Percentiles rank a stretch among this genome's conserved stretches.
These are phyloP conservation scores for Acer negundo DNA, from an alignment of 345 rosid genomes.

Conservation along the genomic window DNA sequence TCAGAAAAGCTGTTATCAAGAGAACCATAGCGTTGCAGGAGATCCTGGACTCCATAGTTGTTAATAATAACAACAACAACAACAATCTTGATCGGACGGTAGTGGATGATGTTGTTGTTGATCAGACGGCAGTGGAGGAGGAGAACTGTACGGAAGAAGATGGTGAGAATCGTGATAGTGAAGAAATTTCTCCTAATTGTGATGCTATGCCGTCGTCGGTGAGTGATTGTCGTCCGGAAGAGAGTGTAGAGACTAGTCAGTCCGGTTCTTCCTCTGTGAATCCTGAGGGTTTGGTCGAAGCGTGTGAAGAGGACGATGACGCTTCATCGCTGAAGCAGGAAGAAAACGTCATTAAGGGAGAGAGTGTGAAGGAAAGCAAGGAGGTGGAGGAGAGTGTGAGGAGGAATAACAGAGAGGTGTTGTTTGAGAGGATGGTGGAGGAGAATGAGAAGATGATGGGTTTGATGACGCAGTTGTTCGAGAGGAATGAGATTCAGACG, in stretches of 20 bases:
- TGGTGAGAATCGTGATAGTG: background rate
- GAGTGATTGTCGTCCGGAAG: constrained; percentile 13
- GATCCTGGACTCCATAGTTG: constrained; percentile 40
- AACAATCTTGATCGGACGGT: background rate
- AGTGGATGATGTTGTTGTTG: background rate
- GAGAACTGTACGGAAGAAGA: background rate
- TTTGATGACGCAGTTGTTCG: constrained; percentile 45
- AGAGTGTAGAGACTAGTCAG: background rate
- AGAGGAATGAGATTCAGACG: constrained; percentile 54
- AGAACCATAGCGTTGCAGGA: constrained; percentile 64
- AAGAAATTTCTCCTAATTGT: background rate
- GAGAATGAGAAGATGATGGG: constrained; percentile 65
- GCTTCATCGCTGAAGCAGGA: background rate
- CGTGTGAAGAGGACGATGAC: constrained; percentile 13
- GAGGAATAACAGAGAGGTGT: constrained; percentile 30
- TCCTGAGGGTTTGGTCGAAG: constrained; percentile 9
- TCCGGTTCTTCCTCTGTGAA: constrained; percentile 24
- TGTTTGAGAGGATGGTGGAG: constrained; percentile 50
- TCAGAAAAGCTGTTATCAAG: constrained; percentile 50
- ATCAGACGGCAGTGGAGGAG: constrained; percentile 1
- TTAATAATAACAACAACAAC: background rate
- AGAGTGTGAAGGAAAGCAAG: background rate
- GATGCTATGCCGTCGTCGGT: background rate
- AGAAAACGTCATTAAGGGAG: background rate
- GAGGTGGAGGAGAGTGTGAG: constrained; percentile 6